phyloP scores from a whole-genome alignment of 2,329 filamentous ascomycete genomes.

The Paracoccidioides lutzii region DNA sequence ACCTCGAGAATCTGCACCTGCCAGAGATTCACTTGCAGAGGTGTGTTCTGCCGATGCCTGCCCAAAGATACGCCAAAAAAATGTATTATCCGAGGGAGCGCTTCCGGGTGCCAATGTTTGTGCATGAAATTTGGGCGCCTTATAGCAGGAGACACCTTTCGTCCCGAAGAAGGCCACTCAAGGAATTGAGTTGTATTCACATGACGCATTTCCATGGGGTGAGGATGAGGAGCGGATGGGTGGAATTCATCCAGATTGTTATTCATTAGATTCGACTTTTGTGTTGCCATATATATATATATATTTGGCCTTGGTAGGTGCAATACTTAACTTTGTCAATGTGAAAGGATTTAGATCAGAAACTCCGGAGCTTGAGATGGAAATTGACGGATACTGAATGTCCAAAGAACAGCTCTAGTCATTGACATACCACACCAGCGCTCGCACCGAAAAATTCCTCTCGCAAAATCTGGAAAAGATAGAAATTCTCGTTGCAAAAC shows the following conservation, averaged over 20 bases:
- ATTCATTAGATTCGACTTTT: constrained; percentile 41
- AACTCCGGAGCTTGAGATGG: too few relatives aligned
- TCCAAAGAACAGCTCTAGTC: too few relatives aligned
- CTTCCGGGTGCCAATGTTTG: constrained; percentile 49
- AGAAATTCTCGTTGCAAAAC: too few relatives aligned
- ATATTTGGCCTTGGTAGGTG: too few relatives aligned
- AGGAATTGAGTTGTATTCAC: constrained; percentile 29
- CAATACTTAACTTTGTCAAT: too few relatives aligned
- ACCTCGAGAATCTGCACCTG: constrained; percentile 41
- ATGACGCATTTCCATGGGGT: constrained; percentile 43
- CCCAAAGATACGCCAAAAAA: constrained; percentile 30
- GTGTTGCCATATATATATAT: constrained; percentile 14
- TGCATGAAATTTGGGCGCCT: constrained; percentile 52
- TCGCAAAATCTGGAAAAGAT: too few relatives aligned
- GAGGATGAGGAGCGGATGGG: constrained; percentile 37
- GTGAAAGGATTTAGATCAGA: too few relatives aligned
- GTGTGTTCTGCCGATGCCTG: constrained; percentile 18
- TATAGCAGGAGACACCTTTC: constrained; percentile 42
- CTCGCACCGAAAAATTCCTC: too few relatives aligned
- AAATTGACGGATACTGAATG: too few relatives aligned
- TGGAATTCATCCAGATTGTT: constrained; percentile 45
- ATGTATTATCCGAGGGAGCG: constrained; percentile 43
- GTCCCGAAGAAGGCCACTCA: constrained; percentile 36
- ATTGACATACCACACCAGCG: too few relatives aligned
- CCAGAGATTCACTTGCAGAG: constrained; percentile 34